Conservation (phyloP, 345 rosid genomes). For the Orychophragmus violaceus region DNA sequence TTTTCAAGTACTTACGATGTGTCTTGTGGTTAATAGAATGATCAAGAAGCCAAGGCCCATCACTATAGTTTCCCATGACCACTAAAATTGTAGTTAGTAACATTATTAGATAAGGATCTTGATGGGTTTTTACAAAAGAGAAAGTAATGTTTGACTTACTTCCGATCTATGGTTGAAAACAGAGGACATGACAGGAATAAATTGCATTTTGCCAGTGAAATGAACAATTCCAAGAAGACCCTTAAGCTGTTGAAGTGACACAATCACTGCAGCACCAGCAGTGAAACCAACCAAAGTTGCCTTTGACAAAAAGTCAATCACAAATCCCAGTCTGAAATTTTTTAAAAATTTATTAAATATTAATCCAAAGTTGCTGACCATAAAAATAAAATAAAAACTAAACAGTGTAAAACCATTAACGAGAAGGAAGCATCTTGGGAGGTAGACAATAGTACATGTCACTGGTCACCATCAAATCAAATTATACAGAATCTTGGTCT, state of each 20-base stretch:
- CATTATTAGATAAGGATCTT: slow-evolving; percentile 8
- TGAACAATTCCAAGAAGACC: slow-evolving; percentile 94
- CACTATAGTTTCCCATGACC: slow-evolving; percentile 87
- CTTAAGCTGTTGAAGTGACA: slow-evolving; percentile 87
- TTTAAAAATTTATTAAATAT: background rate
- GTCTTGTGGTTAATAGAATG: slow-evolving; percentile 69
- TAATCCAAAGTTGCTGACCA: slow-evolving; percentile 11
- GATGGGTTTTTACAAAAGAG: background rate
- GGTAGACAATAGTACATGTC: slow-evolving; percentile 38
- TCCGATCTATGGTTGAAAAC: slow-evolving; percentile 51
- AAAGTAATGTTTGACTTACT: slow-evolving; percentile 35
- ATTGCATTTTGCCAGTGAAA: slow-evolving; percentile 84
- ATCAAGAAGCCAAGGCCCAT: slow-evolving; percentile 64
- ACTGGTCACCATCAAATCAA: slow-evolving; percentile 43
- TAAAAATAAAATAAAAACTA: background rate
- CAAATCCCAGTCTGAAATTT: slow-evolving; percentile 74
- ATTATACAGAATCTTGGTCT: slow-evolving; percentile 25
- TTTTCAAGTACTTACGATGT: slow-evolving; percentile 54
- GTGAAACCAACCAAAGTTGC: slow-evolving; percentile 93
- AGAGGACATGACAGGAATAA: slow-evolving; percentile 61
- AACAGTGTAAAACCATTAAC: slow-evolving; percentile 32
- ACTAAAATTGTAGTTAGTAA: slow-evolving; percentile 41
- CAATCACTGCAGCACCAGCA: slow-evolving; percentile 98
- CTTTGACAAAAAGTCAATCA: slow-evolving; percentile 94
- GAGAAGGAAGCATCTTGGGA: slow-evolving; percentile 31